These are phyloP conservation scores for Cryptococcus deneoformans DNA, from an alignment of 1,284 basidiomycete species.

Conservation along the genomic window DNA sequence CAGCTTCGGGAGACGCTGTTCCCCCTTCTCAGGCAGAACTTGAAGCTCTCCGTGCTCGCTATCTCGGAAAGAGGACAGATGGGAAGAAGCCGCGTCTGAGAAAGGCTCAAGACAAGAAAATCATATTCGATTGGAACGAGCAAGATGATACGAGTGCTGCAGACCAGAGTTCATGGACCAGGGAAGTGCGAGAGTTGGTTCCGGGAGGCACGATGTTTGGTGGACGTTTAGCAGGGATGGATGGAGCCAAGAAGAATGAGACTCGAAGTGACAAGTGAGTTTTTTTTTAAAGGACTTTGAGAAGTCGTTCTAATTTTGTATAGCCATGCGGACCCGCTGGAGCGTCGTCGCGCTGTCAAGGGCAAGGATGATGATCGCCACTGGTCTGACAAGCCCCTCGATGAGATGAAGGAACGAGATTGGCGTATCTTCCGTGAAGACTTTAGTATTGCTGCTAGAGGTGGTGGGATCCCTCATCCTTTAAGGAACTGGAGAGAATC, in stretches of 20 bases:
- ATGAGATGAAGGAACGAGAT: slow-evolving; percentile 95
- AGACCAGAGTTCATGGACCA: slow-evolving; percentile 23
- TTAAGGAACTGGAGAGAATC: slow-evolving; percentile 91
- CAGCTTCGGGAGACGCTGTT: slow-evolving; percentile 24
- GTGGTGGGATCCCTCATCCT: slow-evolving; percentile 89
- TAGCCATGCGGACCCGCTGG: slow-evolving; percentile 72
- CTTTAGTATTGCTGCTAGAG: slow-evolving; percentile 89
- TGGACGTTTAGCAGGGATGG: slow-evolving; percentile 78
- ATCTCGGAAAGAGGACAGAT: slow-evolving; percentile 66
- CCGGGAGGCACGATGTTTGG: slow-evolving; percentile 81
- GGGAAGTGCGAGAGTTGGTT: slow-evolving; percentile 60
- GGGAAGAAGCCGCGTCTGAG: slow-evolving; percentile 90
- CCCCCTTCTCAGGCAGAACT: slow-evolving; percentile 64
- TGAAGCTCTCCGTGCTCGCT: slow-evolving; percentile 74
- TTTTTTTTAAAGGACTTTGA: not conserved
- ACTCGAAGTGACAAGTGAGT: slow-evolving; percentile 23
- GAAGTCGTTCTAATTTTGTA: not conserved
- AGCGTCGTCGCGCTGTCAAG: slow-evolving; percentile 76
- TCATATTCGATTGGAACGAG: slow-evolving; percentile 98
- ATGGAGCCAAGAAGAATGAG: slow-evolving; percentile 50
- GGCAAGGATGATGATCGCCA: slow-evolving; percentile 85
- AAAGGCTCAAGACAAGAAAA: slow-evolving; percentile 84
- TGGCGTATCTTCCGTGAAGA: slow-evolving; percentile 99
- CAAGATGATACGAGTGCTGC: slow-evolving; percentile 79
- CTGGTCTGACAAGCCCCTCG: slow-evolving; percentile 93